These are phyloP conservation scores for Phytopythium ostracodes DNA, from an alignment of 352 stramenopile genomes.

Conservation along the genomic window DNA sequence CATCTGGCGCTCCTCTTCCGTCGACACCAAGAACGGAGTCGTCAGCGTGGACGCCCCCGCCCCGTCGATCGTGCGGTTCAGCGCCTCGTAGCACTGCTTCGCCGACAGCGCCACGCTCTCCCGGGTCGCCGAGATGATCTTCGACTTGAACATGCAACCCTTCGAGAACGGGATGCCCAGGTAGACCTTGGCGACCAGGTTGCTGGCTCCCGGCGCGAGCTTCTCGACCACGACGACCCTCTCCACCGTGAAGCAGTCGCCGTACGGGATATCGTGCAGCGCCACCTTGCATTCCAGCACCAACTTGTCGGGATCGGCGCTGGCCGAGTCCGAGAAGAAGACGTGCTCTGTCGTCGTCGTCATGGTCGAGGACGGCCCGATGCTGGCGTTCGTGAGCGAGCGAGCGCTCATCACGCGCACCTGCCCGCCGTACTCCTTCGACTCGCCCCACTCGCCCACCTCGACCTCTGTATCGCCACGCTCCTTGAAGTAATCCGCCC, in stretches of 20 bases:
- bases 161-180: conserved; percentile 84
- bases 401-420: conserved; percentile 61
- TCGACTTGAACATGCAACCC: conserved; percentile 88
- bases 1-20: conserved; percentile 59
- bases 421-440: conserved; percentile 66
- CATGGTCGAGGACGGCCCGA: conserved; percentile 82
- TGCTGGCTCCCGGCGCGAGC: conserved; percentile 22
- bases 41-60: conserved; percentile 11
- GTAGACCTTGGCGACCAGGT: conserved; percentile 56
- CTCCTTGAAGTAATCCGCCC: conserved; percentile 61
- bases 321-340: conserved; percentile 29
- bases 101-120: conserved; percentile 53
- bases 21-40: conserved; percentile 67
- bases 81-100: conserved; percentile 53
- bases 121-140: conserved; percentile 80
- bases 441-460: conserved; percentile 54
- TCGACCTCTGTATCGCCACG: conserved; percentile 76
- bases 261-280: conserved; percentile 85
- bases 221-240: conserved; percentile 58
- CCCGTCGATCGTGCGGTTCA: conserved; percentile 42
- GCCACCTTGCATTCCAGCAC: conserved; percentile 60
- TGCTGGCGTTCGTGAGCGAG: conserved; percentile 76
- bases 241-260: conserved; percentile 83
- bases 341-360: conserved; percentile 74
- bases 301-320: conserved; percentile 41